phyloP scores from a whole-genome alignment of 257 asterid genomes.

The Solanum habrochaites region DNA sequence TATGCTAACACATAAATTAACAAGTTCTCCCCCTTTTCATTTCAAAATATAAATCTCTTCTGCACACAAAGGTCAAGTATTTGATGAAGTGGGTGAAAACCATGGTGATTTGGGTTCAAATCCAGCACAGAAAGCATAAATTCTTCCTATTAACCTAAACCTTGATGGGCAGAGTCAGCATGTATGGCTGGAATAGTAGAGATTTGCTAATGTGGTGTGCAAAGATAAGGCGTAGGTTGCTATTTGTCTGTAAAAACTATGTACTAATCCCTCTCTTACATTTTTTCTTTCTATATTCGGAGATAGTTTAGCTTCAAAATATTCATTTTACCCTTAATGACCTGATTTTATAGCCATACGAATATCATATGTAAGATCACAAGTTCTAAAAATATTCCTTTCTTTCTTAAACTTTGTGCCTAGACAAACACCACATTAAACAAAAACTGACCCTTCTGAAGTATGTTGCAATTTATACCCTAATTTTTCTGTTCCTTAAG shows the following conservation, averaged over 20 bases:
- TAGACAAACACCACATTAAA: background rate
- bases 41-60: background rate
- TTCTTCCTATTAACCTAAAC: background rate
- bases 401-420: background rate
- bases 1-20: background rate
- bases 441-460: background rate
- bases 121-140: background rate
- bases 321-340: background rate
- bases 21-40: background rate
- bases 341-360: background rate
- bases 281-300: background rate
- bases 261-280: background rate
- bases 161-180: background rate
- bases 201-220: background rate
- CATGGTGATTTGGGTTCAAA: background rate
- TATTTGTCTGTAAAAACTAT: background rate
- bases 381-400: background rate
- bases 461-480: background rate
- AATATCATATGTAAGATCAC: background rate
- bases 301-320: background rate
- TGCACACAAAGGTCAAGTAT: background rate
- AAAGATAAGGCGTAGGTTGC: background rate
- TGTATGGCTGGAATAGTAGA: background rate
- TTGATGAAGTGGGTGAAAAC: background rate
- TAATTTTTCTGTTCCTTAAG: background rate